phyloP scores from a whole-genome alignment of 805 yeast species.

The Pichia scutulata region DNA sequence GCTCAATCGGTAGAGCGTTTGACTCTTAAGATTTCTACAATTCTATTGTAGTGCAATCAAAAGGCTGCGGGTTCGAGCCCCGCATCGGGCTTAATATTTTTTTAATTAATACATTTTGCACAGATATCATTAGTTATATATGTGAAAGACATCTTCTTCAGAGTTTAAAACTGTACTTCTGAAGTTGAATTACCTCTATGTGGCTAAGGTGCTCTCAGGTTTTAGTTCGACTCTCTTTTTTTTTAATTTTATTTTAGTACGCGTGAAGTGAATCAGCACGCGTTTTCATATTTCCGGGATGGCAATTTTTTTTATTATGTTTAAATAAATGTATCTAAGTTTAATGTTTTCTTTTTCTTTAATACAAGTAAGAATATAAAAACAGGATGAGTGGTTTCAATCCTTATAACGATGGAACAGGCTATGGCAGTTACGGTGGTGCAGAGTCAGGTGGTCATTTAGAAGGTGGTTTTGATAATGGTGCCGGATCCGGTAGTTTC shows the following conservation, averaged over 20 bases:
- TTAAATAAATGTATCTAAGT: not conserved
- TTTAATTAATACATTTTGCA: too few relatives aligned
- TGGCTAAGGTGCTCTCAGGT: too few relatives aligned
- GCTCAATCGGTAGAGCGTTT: slow-evolving; percentile 9
- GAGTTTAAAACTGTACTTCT: too few relatives aligned
- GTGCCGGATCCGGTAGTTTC: not conserved
- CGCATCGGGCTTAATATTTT: slow-evolving; percentile 2
- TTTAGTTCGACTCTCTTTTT: too few relatives aligned
- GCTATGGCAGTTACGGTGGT: slow-evolving; percentile 27
- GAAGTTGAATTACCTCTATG: too few relatives aligned
- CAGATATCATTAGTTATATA: too few relatives aligned
- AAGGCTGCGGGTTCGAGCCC: slow-evolving; percentile 2
- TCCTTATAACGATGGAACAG: slow-evolving; percentile 31
- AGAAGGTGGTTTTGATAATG: slow-evolving; percentile 24
- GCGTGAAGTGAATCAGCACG: too few relatives aligned
- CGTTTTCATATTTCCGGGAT: too few relatives aligned
- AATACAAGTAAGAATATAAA: not conserved
- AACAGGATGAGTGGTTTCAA: slow-evolving; percentile 26
- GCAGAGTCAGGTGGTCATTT: slow-evolving; percentile 13
- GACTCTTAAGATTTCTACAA: slow-evolving; percentile 1
- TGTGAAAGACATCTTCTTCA: too few relatives aligned
- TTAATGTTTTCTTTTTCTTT: too few relatives aligned
- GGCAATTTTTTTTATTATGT: not conserved
- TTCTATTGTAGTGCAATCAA: not conserved
- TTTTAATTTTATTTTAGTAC: too few relatives aligned